Evolutionary conservation across 495 filamentous ascomycete species (phyloP), one percentile per base, ranked within the genome.

Genomic region (Glonium stellatum): DNA sequence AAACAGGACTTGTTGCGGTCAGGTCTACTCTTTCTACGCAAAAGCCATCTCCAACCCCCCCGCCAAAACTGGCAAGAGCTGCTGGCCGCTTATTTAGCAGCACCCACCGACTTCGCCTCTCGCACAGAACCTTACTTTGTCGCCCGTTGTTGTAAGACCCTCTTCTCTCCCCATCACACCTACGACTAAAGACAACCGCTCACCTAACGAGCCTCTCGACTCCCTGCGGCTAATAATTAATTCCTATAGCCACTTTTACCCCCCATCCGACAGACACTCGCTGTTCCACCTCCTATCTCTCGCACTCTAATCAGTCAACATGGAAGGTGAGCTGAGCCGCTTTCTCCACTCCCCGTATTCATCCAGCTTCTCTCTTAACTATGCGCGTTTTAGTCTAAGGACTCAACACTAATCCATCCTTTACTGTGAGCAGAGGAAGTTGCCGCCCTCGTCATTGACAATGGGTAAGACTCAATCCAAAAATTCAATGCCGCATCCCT

Each of bases 381-480:
- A 55, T 25, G 52, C 47, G 60, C 56, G 18, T 37, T 44, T 27
- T n/a, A 1, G 35, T 53, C 46, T 69, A 60, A 57, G 61, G 62
- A 60, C 63, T 61, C 60, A 59, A 61, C 62, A 66, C 66, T 68
- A 60, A 69, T 50, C 46, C 69, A 48, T 70, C 55, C 59, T 67
- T 75, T 67, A 67, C 58, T 60, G 61, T 13, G 57, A 81, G 78
- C 75, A 97, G 93, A 98, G 82, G 93, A 98, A 88, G 93, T 98
- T 80, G 93, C 93, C 78, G 93, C 93, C 79, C 92, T 98, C 90
- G 93, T 98, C 79, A 98, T 98, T 79, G 93, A 98, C 91, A 98
- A 98, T 97, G 93, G 93, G 93, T 98, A 89, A 85, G 90, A 73
- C 72, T 57, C 60, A 44, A 18, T 35, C n/a, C 42, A 59, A 37